Evolutionary conservation across 78 protist species (phyloP), one percentile per base, ranked within the genome.

Genomic region (Dictyostelium brefeldianum): DNA sequence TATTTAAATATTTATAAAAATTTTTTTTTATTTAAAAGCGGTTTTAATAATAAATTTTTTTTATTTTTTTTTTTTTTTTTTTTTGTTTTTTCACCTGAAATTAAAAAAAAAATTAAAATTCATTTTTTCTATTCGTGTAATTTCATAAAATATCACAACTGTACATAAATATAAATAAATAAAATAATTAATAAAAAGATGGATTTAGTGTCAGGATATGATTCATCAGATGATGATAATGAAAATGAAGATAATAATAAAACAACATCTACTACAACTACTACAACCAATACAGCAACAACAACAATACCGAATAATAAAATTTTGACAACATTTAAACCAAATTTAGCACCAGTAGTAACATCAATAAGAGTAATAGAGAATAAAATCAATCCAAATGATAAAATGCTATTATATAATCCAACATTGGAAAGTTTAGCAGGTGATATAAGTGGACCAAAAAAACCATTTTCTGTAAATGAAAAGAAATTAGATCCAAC

Each of bases 371-470:
- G 70, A 47, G 93, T 87, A 29, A n/a, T 25, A 6, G 84, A 87
- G 43, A 87, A 87, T 64, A 87, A 77, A 36, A 64, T 87, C 17
- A 54, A 56, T 43, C 78, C 93, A 59, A 59, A 87, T 43, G 57
- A 70, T 47, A 75, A 43, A 25, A 14, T 78, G 1, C 51, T 87
- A 47, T 43, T 57, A 48, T 87, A 87, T 65, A 87, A 87, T 65
- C 74, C 93, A 41, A 87, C 93, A 64, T 25, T 20, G 1, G 83
- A 74, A 1, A 22, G 56, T 15, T 25, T 87, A 65, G 31, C 57
- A 22, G 93, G 93, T 65, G 93, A 87, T 6, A 64, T 47, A 25
- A 41, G 9, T n/a, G 93, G 93, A 9, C 93, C 93, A 47, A 51
- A 70, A 7, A 77, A 64, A 77, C 93, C 93, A 43, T 87, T 29